Base-by-base conservation (phyloP, 495 filamentous ascomycete species). In the Venustampulla echinocandica region DNA sequence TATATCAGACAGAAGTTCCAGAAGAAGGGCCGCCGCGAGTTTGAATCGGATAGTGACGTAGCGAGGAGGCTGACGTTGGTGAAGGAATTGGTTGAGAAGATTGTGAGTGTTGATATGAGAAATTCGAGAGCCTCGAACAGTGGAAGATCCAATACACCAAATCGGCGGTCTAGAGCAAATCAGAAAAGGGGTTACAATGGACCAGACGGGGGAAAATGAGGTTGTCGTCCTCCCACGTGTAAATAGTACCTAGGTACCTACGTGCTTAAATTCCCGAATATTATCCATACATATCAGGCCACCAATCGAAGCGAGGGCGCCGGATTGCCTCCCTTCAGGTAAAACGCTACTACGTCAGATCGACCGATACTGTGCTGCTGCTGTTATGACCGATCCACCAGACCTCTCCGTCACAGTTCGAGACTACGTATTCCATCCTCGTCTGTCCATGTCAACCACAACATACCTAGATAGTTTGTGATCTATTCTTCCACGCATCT, bases 31-130 rank as follows among this genome's bases (percentile, higher is more conserved):
- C 18, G 21, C 1, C 21, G 30, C 7, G 47, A 44, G 14, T 44
- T 37, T n/a, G 48, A 51, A 10, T 22, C 7, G 6, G 33, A 45
- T 23, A 6, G 18, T 11, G 28, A 52, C 36, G 36, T 46, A 3
- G 23, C 10, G 1, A 19, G 49, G 14, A 27, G 40, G 3, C 25
- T 46, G 10, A 17, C 19, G 2, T 23, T 14, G 15, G 42, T 52
- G 2, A 40, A 35, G 24, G 24, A 46, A 13, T 23, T 40, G 15
- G 46, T 42, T 5, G 25, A 23, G 18, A 18, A 21, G 18, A 52
- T 52, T 35, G 49, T 46, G 3, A 25, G 32, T n/a, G 7, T 22
- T 3, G 46, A 49, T 21, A 33, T 37, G 30, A 43, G 22, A 27
- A n/a, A n/a, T n/a, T n/a, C n/a, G n/a, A n/a, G n/a, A n/a, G n/a